These are phyloP conservation scores for Sphaerosporella brunnea DNA, from an alignment of 495 filamentous ascomycete species.

Conservation along the genomic window DNA sequence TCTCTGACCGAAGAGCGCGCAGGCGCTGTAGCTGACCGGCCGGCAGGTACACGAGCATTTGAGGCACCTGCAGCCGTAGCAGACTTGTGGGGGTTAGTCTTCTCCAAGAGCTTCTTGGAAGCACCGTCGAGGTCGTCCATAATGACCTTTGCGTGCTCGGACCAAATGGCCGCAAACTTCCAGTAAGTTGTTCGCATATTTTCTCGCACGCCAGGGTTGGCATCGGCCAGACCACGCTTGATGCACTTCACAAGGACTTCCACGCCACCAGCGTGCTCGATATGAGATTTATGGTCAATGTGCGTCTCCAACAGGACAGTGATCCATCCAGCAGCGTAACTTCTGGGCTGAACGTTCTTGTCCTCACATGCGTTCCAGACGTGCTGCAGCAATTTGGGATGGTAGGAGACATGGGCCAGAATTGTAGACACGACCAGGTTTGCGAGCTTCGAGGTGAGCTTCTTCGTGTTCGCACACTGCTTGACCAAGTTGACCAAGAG, in stretches of 20 bases:
- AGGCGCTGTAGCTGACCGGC: slow-evolving; percentile 31
- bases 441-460: slow-evolving; percentile 65
- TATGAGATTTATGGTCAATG: slow-evolving; percentile 53
- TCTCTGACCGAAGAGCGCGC: slow-evolving; percentile 48
- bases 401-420: slow-evolving; percentile 61
- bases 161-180: slow-evolving; percentile 61
- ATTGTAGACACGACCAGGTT: slow-evolving; percentile 59
- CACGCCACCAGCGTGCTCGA: slow-evolving; percentile 68
- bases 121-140: slow-evolving; percentile 56
- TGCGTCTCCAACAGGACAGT: slow-evolving; percentile 64
- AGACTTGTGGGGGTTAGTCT: slow-evolving; percentile 57
- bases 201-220: slow-evolving; percentile 74
- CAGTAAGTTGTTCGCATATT: slow-evolving; percentile 70
- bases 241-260: slow-evolving; percentile 74
- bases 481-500: slow-evolving; percentile 80
- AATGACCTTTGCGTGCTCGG: slow-evolving; percentile 54
- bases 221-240: slow-evolving; percentile 66
- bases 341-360: slow-evolving; percentile 74
- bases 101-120: slow-evolving; percentile 55
- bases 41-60: slow-evolving; percentile 32
- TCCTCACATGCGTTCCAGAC: slow-evolving; percentile 63
- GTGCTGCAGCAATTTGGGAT: slow-evolving; percentile 62
- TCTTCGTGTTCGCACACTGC: slow-evolving; percentile 70
- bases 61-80: slow-evolving; percentile 35
- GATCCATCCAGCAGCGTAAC: slow-evolving; percentile 66